These are phyloP conservation scores for Microcera coccophila DNA, from an alignment of 2,329 filamentous ascomycete species.

Conservation along the genomic window DNA sequence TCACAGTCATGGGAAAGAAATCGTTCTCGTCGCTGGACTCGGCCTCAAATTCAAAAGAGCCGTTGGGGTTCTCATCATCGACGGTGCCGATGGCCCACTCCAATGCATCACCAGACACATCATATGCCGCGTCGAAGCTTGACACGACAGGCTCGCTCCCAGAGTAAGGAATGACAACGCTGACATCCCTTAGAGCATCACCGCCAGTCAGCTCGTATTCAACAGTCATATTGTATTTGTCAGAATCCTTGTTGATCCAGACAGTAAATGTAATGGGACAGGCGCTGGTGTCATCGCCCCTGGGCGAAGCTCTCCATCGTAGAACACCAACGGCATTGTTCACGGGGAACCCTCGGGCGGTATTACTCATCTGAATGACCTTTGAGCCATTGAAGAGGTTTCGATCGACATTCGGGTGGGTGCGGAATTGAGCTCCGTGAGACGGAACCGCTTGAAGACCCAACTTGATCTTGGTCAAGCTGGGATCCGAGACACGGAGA, in stretches of 20 bases:
- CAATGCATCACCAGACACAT: slow-evolving; percentile 85
- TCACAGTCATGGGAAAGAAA: slow-evolving; percentile 95
- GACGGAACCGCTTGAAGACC: slow-evolving; percentile 71
- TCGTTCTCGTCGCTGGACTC: slow-evolving; percentile 83
- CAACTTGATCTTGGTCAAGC: slow-evolving; percentile 88
- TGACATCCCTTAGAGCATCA: slow-evolving; percentile 76
- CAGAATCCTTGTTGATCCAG: slow-evolving; percentile 88
- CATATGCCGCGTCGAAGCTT: slow-evolving; percentile 91
- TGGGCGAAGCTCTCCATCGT: slow-evolving; percentile 84
- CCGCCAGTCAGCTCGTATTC: slow-evolving; percentile 90
- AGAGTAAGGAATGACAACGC: slow-evolving; percentile 81
- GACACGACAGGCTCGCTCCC: slow-evolving; percentile 82
- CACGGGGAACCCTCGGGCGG: slow-evolving; percentile 81
- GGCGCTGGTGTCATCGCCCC: slow-evolving; percentile 72
- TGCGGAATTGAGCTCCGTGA: slow-evolving; percentile 85
- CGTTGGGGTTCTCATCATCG: slow-evolving; percentile 74
- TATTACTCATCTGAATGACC: slow-evolving; percentile 85
- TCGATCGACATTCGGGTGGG: slow-evolving; percentile 95
- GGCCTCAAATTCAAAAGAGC: slow-evolving; percentile 94
- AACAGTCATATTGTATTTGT: slow-evolving; percentile 83
- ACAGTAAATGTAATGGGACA: slow-evolving; percentile 95
- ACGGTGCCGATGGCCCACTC: slow-evolving; percentile 92
- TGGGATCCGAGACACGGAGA: slow-evolving; percentile 81
- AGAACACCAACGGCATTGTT: slow-evolving; percentile 93
- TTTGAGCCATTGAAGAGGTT: slow-evolving; percentile 78